A percentile compares a stretch with the other conserved stretches of the same genome.
These are phyloP conservation scores for Collariella sp. DNA, from an alignment of 495 filamentous ascomycete species.

Conservation along the genomic window DNA sequence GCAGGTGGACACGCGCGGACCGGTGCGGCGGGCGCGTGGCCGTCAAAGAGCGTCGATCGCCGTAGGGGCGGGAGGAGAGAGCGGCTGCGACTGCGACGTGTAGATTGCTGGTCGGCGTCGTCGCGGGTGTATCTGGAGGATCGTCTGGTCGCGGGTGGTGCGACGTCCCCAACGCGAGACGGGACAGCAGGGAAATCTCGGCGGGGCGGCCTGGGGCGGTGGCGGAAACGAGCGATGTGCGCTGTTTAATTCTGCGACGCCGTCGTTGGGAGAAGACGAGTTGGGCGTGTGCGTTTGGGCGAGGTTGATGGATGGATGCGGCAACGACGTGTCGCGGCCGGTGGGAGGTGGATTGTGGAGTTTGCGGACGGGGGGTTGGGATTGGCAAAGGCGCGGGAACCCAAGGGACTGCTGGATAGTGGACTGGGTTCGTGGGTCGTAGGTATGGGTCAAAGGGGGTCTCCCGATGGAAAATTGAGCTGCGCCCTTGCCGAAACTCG, in stretches of 20 bases:
- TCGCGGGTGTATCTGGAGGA: neutral
- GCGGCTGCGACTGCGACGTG: slow-evolving; percentile 13
- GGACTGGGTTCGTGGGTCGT: slow-evolving; percentile 7
- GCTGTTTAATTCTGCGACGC: neutral
- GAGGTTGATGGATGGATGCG: slow-evolving; percentile 15
- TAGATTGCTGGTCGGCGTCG: slow-evolving; percentile 3
- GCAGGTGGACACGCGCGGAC: slow-evolving; percentile 1
- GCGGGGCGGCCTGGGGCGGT: neutral
- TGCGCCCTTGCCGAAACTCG: neutral
- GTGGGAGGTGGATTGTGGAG: slow-evolving; percentile 28
- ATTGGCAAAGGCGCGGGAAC: slow-evolving; percentile 6
- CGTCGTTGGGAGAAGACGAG: neutral
- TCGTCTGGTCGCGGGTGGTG: neutral
- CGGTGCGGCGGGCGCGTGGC: slow-evolving; percentile 10
- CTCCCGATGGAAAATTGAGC: slow-evolving; percentile 23
- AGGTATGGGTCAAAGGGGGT: too few species aligned
- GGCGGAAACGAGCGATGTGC: neutral
- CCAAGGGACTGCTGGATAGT: slow-evolving; percentile 5
- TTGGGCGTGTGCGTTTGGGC: slow-evolving; percentile 14
- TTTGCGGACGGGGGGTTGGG: slow-evolving; percentile 28
- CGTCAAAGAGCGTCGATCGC: neutral
- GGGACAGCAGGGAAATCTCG: neutral
- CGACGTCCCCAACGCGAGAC: slow-evolving; percentile 1
- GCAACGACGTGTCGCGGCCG: slow-evolving; percentile 30
- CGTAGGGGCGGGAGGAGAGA: neutral